Base-by-base conservation (phyloP, 441 rosid genomes). In the Populus tomentosa region DNA sequence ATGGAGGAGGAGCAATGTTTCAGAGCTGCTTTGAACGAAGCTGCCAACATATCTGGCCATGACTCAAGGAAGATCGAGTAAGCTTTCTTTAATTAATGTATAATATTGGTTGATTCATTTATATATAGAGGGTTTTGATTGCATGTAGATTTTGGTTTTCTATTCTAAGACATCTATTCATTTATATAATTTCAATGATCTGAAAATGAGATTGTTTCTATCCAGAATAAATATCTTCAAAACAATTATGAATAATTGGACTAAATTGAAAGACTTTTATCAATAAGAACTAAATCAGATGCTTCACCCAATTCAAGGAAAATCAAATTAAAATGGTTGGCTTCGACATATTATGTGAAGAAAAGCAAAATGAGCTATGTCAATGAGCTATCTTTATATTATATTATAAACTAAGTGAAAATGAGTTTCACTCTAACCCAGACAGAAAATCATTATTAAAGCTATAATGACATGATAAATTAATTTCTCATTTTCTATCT, bases 11-110 rank as follows among this genome's bases (percentile, higher is more conserved):
- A 8, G 68, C 35, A 26, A 16, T 10, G 26, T 23, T 61, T 56
- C 69, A 35, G 69, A 69, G 40, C 24, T 56, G 73, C 74, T 20
- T 76, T 76, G 74, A 61, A 46, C 36, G 73, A 76, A 76, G 67
- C 78, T 50, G 42, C 73, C 18, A 35, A 30, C 40, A 62, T 75
- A 23, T 53, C 73, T n/a, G 78, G 78, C 7, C 56, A 18, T 18
- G 61, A 53, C 21, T 53, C 61, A 53, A 16, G 21, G 61, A 53
- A 53, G 61, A 16, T 53, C 21, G 61, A 53, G 61, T 53, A 53
- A 53, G 61, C 61, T 53, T 53, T 18, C 8, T 18, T 28, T 28
- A 28, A 28, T 53, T 53, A 18, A 53, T 53, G 21, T 18, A 16
- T 18, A 18, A 53, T 53, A 1, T 18, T 53, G 61, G 21, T 53